These are phyloP conservation scores for Suillus subaureus DNA, from an alignment of 768 basidiomycete species.

Conservation along the genomic window DNA sequence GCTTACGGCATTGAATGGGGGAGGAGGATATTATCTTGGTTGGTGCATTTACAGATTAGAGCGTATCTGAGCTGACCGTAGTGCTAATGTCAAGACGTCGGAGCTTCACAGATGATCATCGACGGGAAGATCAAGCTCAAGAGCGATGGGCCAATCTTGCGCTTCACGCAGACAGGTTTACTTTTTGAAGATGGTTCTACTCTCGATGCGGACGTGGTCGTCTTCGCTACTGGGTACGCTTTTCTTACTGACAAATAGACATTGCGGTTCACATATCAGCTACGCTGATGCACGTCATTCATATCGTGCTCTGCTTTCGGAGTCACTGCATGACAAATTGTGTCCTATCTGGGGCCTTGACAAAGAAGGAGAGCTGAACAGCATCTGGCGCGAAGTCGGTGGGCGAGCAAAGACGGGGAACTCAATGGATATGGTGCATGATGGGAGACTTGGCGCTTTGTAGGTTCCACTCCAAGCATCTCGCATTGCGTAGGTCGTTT, in stretches of 20 bases:
- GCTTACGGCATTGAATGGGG: slow-evolving; percentile 47
- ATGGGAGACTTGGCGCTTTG: slow-evolving; percentile 64
- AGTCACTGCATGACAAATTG: slow-evolving; percentile 17
- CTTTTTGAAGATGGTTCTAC: slow-evolving; percentile 44
- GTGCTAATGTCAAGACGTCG: slow-evolving; percentile 32
- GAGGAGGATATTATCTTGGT: slow-evolving; percentile 74
- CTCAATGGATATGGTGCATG: slow-evolving; percentile 52
- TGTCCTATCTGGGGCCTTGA: slow-evolving; percentile 33
- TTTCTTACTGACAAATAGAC: not conserved
- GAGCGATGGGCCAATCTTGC: slow-evolving; percentile 42
- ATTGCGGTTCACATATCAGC: slow-evolving; percentile 14
- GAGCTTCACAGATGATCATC: slow-evolving; percentile 44
- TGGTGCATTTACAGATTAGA: slow-evolving; percentile 6
- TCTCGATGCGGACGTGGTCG: slow-evolving; percentile 49
- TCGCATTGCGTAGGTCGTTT: slow-evolving; percentile 59
- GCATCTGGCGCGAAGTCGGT: slow-evolving; percentile 49
- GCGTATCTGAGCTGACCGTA: not conserved
- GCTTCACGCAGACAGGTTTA: slow-evolving; percentile 41
- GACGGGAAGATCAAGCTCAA: slow-evolving; percentile 52
- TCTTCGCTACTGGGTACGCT: slow-evolving; percentile 52
- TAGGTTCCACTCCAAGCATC: slow-evolving; percentile 67
- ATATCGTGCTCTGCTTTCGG: slow-evolving; percentile 24
- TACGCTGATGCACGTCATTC: slow-evolving; percentile 21
- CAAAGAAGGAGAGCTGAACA: slow-evolving; percentile 32
- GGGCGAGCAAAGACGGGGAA: slow-evolving; percentile 26